These are phyloP conservation scores for Hyphodiscus sp. DNA, from an alignment of 2,329 filamentous ascomycete genomes.

Conservation along the genomic window DNA sequence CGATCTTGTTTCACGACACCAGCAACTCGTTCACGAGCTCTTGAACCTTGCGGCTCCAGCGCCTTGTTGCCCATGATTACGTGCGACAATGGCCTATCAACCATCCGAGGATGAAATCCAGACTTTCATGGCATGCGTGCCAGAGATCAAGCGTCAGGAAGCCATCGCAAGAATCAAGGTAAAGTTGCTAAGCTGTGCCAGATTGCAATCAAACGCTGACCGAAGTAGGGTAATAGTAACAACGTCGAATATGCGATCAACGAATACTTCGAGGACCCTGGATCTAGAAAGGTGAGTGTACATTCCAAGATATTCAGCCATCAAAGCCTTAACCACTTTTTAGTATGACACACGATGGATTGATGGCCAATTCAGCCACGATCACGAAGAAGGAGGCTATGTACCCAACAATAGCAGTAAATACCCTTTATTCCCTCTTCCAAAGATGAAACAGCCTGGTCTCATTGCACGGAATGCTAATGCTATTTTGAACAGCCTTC, in stretches of 20 bases:
- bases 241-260: conserved; percentile 43
- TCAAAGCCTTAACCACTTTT: neutral
- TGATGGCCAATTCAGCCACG: conserved; percentile 43
- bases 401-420: conserved; percentile 9
- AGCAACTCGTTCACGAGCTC: neutral
- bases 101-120: conserved; percentile 21
- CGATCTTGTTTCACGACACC: neutral
- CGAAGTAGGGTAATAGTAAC: conserved; percentile 37
- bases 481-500: conserved; percentile 38
- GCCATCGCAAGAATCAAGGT: conserved; percentile 26
- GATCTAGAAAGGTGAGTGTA: neutral
- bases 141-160: conserved; percentile 15
- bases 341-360: conserved; percentile 47
- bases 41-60: neutral
- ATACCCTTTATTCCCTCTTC: neutral
- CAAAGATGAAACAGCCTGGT: neutral
- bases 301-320: neutral
- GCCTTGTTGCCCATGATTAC: conserved; percentile 5
- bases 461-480: conserved; percentile 2
- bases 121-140: conserved; percentile 12
- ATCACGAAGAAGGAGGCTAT: conserved; percentile 38
- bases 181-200: neutral
- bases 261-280: conserved; percentile 45
- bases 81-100: conserved; percentile 19
- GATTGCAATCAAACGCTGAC: conserved; percentile 12